Evolutionary conservation across 2,329 filamentous ascomycete genomes (phyloP), one percentile per base, ranked within the genome.

Genomic region (Fusarium nygamai): DNA sequence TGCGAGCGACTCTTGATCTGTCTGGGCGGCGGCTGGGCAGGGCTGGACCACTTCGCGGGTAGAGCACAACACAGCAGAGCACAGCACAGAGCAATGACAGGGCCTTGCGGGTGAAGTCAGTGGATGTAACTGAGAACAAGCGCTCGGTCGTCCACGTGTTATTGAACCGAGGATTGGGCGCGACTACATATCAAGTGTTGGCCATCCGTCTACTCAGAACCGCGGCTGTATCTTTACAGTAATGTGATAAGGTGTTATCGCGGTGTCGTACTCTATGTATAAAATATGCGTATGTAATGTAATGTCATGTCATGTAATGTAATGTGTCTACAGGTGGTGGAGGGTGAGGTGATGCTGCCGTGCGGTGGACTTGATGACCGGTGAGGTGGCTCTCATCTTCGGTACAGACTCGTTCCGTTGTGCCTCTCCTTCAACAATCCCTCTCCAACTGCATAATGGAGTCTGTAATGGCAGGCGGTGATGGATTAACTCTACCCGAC

Each of bases 131-230:
- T 65, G 67, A 60, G 64, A 67, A 74, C 58, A 71, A 71, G 73
- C 71, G 60, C 72, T 73, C 66, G 56, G 64, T 33, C 64, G 76
- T 79, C 77, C 77, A 79, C 77, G 77, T 79, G 77, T 79, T 79
- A 72, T 79, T 73, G 73, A 73, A 71, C 60, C 69, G 72, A 76
- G 69, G 69, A 66, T 78, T 78, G 77, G 77, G 75, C 72, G 74
- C 69, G 47, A 78, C 74, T 74, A 78, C 76, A 78, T 75, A 67
- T 64, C 41, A 51, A 48, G 47, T 64, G 68, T 43, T 75, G 61
- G 60, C 59, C 48, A 17, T 58, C 39, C 48, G 31, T 58, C 39
- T 33, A 22, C 29, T 38, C 65, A 63, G 29, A 65, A 71, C 69
- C 73, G 73, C 73, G 67, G 64, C 64, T 71, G 58, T 64, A 64